Evolutionary conservation across 2,329 filamentous ascomycete species (phyloP).

Genomic region (Colletotrichum sp.): DNA sequence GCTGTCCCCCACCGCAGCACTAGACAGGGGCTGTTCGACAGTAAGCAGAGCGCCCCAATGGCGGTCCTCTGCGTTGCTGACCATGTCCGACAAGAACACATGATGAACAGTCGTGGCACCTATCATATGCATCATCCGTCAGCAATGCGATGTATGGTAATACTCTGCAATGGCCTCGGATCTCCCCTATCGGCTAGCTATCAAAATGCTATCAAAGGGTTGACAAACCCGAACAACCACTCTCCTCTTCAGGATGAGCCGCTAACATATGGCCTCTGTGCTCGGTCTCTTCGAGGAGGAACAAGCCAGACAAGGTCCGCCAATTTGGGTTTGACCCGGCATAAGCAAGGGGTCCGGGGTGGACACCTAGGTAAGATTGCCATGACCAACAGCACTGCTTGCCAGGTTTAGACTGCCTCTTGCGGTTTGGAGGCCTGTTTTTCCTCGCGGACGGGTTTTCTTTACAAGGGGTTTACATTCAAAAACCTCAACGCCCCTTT

Average conservation of each 20-base stretch:
- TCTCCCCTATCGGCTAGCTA: background rate
- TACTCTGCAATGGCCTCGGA: background rate
- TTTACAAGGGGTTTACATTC: background rate
- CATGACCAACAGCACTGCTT: background rate
- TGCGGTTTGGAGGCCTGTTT: background rate
- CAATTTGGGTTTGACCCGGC: background rate
- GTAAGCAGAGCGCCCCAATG: constrained; percentile 9
- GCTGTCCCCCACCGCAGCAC: background rate
- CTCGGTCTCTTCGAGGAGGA: background rate
- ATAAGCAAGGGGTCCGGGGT: background rate
- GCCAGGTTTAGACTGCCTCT: background rate
- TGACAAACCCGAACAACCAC: background rate
- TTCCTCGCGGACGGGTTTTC: background rate
- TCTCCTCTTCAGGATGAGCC: background rate
- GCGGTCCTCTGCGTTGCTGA: background rate
- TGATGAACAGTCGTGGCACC: constrained; percentile 11
- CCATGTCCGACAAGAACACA: constrained; percentile 11
- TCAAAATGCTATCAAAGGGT: background rate
- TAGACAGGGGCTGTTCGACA: background rate
- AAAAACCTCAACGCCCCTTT: background rate
- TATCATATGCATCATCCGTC: background rate
- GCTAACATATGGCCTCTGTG: background rate
- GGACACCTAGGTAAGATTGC: background rate
- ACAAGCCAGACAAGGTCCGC: background rate
- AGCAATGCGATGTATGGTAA: background rate